These are phyloP conservation scores for Andrographis paniculata DNA, from an alignment of 305 asterid genomes.

Conservation along the genomic window DNA sequence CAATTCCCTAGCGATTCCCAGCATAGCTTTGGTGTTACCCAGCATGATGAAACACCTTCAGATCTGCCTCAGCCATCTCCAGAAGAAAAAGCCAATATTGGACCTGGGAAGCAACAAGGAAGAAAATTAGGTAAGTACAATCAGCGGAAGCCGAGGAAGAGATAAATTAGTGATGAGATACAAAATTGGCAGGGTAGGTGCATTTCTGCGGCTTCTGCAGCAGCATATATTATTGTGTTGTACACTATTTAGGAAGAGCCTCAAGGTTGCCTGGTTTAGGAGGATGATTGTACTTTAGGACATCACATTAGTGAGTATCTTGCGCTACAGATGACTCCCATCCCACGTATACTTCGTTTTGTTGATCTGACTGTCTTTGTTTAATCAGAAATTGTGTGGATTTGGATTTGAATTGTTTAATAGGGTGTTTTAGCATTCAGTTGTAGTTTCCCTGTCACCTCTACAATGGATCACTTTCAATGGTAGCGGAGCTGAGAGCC, in stretches of 20 bases:
- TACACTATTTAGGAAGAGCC: conserved; percentile 21
- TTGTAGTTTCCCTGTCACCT: too few relatives aligned
- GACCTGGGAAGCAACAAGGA: conserved; percentile 30
- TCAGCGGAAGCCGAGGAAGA: conserved; percentile 36
- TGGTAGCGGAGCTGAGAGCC: too few relatives aligned
- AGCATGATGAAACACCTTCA: conserved; percentile 26
- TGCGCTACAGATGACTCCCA: too few relatives aligned
- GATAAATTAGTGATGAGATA: conserved; percentile 31
- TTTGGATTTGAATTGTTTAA: too few relatives aligned
- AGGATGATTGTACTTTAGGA: conserved; percentile 13
- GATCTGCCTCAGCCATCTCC: conserved; percentile 23
- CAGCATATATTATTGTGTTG: conserved; percentile 14
- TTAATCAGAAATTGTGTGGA: too few relatives aligned
- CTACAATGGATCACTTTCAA: too few relatives aligned
- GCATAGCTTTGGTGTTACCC: conserved; percentile 29
- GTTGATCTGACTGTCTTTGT: too few relatives aligned
- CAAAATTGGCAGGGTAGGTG: conserved; percentile 8
- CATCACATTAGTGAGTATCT: too few relatives aligned
- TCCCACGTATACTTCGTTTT: too few relatives aligned
- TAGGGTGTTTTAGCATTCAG: too few relatives aligned
- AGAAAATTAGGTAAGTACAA: conserved; percentile 27
- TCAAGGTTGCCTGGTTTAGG: conserved; percentile 16
- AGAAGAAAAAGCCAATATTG: conserved; percentile 14
- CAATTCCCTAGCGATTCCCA: conserved; percentile 24
- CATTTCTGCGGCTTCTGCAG: not conserved